Conservation (phyloP, 306 rosid genomes). For the Fragaria iinumae region DNA sequence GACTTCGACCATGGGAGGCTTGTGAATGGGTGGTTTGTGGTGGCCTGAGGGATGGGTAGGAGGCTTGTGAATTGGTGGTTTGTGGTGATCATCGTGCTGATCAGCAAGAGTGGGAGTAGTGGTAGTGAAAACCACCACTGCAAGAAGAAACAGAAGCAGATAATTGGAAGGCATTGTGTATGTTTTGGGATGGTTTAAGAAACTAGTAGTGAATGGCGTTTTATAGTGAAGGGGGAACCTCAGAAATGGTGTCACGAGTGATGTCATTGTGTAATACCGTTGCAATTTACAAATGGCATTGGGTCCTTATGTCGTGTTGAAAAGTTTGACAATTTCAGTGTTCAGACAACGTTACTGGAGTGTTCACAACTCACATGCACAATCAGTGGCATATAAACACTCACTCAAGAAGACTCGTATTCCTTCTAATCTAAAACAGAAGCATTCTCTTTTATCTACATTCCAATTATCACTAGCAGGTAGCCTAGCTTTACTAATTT, state of each 20-base stretch:
- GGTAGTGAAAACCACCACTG: slow-evolving; percentile 25
- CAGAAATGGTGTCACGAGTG: neutral
- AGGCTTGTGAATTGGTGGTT: neutral
- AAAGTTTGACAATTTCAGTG: neutral
- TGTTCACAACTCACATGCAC: slow-evolving; percentile 10
- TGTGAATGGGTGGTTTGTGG: neutral
- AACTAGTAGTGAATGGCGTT: neutral
- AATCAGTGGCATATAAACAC: neutral
- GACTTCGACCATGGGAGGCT: too few relatives aligned
- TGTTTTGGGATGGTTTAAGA: neutral
- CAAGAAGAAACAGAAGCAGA: slow-evolving; percentile 25
- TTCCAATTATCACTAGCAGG: too few relatives aligned
- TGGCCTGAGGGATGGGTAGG: too few relatives aligned
- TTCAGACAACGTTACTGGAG: neutral
- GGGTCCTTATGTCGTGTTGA: neutral
- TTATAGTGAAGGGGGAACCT: slow-evolving; percentile 23
- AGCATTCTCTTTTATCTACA: too few relatives aligned
- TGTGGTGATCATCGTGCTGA: neutral
- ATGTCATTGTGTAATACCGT: neutral
- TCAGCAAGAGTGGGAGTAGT: slow-evolving; percentile 24
- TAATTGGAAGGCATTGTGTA: slow-evolving; percentile 25
- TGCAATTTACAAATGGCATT: neutral
- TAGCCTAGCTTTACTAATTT: too few relatives aligned
- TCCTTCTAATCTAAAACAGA: neutral
- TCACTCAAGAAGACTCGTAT: neutral